Base-by-base conservation (phyloP, 495 filamentous ascomycete species). In the Podospora australis region DNA sequence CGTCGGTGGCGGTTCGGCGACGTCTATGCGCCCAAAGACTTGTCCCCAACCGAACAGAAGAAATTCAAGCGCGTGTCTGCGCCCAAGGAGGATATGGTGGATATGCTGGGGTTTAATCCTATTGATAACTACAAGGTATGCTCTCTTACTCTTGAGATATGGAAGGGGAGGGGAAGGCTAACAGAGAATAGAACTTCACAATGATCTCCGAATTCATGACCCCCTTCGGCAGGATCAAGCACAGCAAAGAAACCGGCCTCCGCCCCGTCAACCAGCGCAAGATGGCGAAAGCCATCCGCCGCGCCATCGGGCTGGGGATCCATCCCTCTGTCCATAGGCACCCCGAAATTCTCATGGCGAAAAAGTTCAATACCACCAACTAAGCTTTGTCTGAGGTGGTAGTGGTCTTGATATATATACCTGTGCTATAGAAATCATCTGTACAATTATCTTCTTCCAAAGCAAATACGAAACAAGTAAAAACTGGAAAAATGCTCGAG, bases 311-410 rank as follows among this genome's bases (percentile, higher is more conserved):
- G 4, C 71, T 96, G 50, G 92, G 92, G 2, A 71, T 98, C 34
- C 86, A 97, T 81, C 94, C 92, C 8, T 89, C 84, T 66, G 86
- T 94, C 45, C 89, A 98, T 73, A 67, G 73, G 51, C 94, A 98
- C 69, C 92, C 92, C n/a, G 88, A 96, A 66, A 72, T 96, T 22
- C 62, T 98, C 11, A 16, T 26, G 9, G n/a, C n/a, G 20, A 28
- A 26, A 13, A n/a, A n/a, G n/a, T n/a, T n/a, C n/a, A n/a, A n/a
- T n/a, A n/a, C n/a, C n/a, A n/a, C n/a, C n/a, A n/a, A n/a, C n/a
- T n/a, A n/a, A n/a, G n/a, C n/a, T n/a, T n/a, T n/a, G n/a, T n/a
- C n/a, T n/a, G n/a, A n/a, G n/a, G n/a, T n/a, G n/a, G n/a, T n/a
- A n/a, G n/a, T n/a, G n/a, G n/a, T n/a, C n/a, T n/a, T n/a, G n/a